Evolutionary conservation across 2,329 filamentous ascomycete genomes (phyloP).

Genomic region (Epichloe bromicola): DNA sequence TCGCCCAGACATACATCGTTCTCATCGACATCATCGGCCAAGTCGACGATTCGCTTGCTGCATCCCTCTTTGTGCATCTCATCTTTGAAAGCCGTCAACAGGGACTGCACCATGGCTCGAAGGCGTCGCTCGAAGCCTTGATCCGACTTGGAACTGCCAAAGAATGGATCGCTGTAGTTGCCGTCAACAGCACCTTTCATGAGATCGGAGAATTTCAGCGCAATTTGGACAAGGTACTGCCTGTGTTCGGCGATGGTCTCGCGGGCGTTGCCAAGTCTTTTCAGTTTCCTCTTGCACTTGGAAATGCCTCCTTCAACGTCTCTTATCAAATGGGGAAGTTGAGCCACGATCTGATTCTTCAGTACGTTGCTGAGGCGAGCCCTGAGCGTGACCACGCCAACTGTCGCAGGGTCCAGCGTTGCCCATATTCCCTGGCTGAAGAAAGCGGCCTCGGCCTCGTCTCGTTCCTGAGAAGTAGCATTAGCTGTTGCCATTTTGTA

Average conservation of each 20-base stretch:
- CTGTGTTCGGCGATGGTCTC: constrained; percentile 32
- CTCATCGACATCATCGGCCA: constrained; percentile 11
- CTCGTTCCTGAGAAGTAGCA: constrained; percentile 19
- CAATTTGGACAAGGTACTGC: constrained; percentile 31
- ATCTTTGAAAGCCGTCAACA: constrained; percentile 27
- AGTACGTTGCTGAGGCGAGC: constrained; percentile 37
- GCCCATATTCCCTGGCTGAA: constrained; percentile 30
- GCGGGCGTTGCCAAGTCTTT: constrained; percentile 35
- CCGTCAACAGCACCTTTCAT: constrained; percentile 35
- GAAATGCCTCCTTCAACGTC: constrained; percentile 27
- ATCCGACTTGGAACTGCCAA: constrained; percentile 21
- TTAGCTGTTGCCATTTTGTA: constrained; percentile 18
- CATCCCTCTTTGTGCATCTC: constrained; percentile 30
- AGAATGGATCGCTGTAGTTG: constrained; percentile 37
- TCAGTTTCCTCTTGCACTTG: constrained; percentile 24
- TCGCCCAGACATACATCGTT: not conserved
- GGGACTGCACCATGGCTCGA: constrained; percentile 39
- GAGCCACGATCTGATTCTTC: constrained; percentile 28
- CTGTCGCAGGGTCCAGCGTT: constrained; percentile 16
- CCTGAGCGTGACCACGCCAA: constrained; percentile 36
- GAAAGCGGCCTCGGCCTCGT: constrained; percentile 27
- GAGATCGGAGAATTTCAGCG: constrained; percentile 29
- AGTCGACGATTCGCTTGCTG: constrained; percentile 13
- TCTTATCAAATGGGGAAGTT: constrained; percentile 30
- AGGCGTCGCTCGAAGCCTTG: constrained; percentile 30